Conservation (phyloP, 2,329 filamentous ascomycete species). For the Simplicillium aogashimaense region DNA sequence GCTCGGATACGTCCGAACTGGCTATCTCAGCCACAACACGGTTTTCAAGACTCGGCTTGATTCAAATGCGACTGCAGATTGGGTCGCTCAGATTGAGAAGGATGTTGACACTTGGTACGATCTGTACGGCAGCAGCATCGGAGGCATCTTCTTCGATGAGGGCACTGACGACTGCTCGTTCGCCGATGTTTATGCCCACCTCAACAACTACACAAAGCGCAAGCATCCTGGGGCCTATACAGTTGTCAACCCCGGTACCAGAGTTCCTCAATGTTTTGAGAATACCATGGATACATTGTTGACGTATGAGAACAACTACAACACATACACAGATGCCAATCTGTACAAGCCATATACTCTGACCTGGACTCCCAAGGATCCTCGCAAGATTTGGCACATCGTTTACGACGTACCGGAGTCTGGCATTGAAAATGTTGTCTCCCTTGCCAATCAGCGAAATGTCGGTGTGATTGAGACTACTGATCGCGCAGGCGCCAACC, state of each 20-base stretch:
- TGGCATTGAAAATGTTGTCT: constrained; percentile 3
- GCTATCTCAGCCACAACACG: constrained; percentile 4
- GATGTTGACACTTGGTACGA: constrained; percentile 15
- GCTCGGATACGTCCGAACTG: constrained; percentile 7
- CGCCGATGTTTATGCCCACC: constrained; percentile 15
- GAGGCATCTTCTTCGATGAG: constrained; percentile 22
- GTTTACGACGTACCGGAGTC: constrained; percentile 15
- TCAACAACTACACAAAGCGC: constrained; percentile 14
- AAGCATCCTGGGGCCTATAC: constrained; percentile 14
- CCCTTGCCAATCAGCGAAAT: constrained; percentile 2
- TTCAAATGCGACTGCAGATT: constrained; percentile 10
- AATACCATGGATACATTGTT: constrained; percentile 20
- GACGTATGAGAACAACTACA: constrained; percentile 17
- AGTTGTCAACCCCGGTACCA: constrained; percentile 12
- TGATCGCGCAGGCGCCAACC: constrained; percentile 4
- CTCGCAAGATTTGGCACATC: constrained; percentile 21
- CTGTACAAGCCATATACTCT: constrained; percentile 6
- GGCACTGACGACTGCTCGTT: constrained; percentile 17
- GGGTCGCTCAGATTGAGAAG: constrained; percentile 13
- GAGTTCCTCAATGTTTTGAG: constrained; percentile 17
- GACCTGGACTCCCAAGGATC: constrained; percentile 17
- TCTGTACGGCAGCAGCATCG: constrained; percentile 14
- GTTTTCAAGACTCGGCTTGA: constrained; percentile 14
- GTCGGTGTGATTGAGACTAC: constrained; percentile 6
- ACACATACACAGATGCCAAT: constrained; percentile 11